Evolutionary conservation across 192 early-diverging fungal genomes (phyloP).

Genomic region (Phycomyces nitens): DNA sequence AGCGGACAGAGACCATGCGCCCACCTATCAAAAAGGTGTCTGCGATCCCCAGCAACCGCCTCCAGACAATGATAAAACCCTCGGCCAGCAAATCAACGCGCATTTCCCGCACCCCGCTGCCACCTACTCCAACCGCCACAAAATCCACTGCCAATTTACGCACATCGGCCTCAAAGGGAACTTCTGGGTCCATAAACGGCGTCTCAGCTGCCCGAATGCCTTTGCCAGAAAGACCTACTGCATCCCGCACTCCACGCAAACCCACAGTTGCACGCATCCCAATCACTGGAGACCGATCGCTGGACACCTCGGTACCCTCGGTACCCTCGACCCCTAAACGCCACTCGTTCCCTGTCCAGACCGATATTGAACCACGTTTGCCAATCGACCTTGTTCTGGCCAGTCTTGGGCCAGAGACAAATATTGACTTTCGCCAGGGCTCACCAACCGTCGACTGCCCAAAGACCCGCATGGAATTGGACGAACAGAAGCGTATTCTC

Average conservation of each 20-base stretch:
- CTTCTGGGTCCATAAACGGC: neutral
- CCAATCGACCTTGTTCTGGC: neutral
- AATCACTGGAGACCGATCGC: neutral
- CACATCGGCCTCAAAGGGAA: neutral
- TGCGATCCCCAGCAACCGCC: neutral
- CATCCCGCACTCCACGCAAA: neutral
- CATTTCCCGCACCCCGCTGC: constrained; percentile 3
- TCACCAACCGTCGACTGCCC: neutral
- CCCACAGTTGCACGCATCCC: neutral
- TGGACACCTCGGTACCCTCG: neutral
- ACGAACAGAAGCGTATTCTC: constrained; percentile 10
- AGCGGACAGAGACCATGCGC: neutral
- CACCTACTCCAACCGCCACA: constrained; percentile 3
- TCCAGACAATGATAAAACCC: neutral
- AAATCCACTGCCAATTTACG: neutral
- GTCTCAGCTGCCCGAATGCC: neutral
- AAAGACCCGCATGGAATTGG: neutral
- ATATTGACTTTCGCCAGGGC: neutral
- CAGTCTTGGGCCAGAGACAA: neutral
- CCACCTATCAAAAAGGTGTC: neutral
- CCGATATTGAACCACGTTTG: neutral
- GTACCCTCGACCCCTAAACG: neutral
- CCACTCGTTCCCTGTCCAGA: neutral
- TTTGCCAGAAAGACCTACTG: neutral
- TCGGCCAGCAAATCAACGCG: constrained; percentile 1